phyloP scores from a whole-genome alignment of 768 basidiomycete species.

The Hericium rajendrae region DNA sequence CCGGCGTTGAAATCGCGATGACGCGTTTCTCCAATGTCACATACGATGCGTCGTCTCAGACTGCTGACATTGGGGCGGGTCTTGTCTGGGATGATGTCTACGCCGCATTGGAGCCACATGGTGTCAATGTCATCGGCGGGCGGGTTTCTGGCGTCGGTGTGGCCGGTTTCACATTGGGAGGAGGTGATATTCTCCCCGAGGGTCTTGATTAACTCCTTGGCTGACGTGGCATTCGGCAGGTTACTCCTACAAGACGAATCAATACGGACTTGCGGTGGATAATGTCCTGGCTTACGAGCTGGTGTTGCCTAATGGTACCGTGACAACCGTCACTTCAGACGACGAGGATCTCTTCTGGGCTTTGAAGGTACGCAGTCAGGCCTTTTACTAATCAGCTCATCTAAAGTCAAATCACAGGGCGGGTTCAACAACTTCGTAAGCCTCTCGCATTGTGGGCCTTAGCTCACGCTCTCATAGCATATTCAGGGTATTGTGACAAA shows the following conservation, averaged over 20 bases:
- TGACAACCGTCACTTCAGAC: conserved; percentile 22
- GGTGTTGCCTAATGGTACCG: conserved; percentile 40
- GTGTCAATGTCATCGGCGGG: conserved; percentile 15
- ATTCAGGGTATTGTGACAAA: conserved; percentile 44
- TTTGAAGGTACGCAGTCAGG: conserved; percentile 21
- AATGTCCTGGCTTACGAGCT: conserved; percentile 41
- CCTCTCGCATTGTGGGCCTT: background rate
- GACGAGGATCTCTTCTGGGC: conserved; percentile 29
- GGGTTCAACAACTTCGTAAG: conserved; percentile 46
- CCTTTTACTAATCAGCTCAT: background rate
- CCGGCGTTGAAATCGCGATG: conserved; percentile 52
- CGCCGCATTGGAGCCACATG: conserved; percentile 5
- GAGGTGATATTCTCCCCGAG: conserved; percentile 3
- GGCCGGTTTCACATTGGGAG: conserved; percentile 15
- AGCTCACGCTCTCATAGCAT: background rate
- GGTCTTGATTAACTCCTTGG: background rate
- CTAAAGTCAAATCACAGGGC: conserved; percentile 27
- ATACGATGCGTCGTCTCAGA: conserved; percentile 1
- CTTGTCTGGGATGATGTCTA: conserved; percentile 17
- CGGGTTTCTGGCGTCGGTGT: conserved; percentile 15
- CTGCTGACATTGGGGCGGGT: conserved; percentile 13
- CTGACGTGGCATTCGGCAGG: conserved; percentile 22
- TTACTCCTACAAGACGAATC: conserved; percentile 50
- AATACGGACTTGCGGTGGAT: conserved; percentile 44
- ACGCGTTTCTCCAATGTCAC: conserved; percentile 28